phyloP scores from a whole-genome alignment of 2,329 filamentous ascomycete species.

The Aspergillus udagawae region DNA sequence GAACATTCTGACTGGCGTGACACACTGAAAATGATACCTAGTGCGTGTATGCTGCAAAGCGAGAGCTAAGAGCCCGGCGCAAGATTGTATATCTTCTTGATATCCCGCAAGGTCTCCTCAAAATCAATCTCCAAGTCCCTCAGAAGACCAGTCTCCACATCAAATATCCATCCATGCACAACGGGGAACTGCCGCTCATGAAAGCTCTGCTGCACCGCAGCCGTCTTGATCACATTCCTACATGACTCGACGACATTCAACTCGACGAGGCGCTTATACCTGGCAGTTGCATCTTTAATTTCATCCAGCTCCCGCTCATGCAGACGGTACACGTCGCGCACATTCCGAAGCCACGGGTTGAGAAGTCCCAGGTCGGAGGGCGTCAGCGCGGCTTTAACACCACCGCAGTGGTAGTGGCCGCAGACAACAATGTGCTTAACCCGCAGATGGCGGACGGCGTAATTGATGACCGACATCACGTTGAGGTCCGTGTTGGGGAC shows the following conservation, averaged over 20 bases:
- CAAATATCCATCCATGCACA: slow-evolving; percentile 72
- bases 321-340: slow-evolving; percentile 69
- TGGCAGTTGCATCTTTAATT: slow-evolving; percentile 14
- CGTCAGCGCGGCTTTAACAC: slow-evolving; percentile 59
- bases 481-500: slow-evolving; percentile 28
- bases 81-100: slow-evolving; percentile 62
- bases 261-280: slow-evolving; percentile 28
- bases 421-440: slow-evolving; percentile 68
- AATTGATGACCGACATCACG: slow-evolving; percentile 30
- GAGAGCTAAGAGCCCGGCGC: too few species aligned
- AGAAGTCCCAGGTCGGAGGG: slow-evolving; percentile 66
- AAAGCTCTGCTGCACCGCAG: slow-evolving; percentile 57
- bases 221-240: slow-evolving; percentile 41
- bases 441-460: slow-evolving; percentile 31
- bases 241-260: slow-evolving; percentile 29
- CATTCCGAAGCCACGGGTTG: slow-evolving; percentile 67
- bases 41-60: too few species aligned
- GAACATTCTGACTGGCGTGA: too few species aligned
- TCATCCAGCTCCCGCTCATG: slow-evolving; percentile 64
- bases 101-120: slow-evolving; percentile 51
- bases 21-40: too few species aligned
- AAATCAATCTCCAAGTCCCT: slow-evolving; percentile 63
- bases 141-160: slow-evolving; percentile 62
- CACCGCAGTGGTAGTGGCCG: slow-evolving; percentile 65
- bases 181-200: slow-evolving; percentile 61